These are phyloP conservation scores for Vitis hybrid DNA, from an alignment of 177 flowering plant species.

Conservation along the genomic window DNA sequence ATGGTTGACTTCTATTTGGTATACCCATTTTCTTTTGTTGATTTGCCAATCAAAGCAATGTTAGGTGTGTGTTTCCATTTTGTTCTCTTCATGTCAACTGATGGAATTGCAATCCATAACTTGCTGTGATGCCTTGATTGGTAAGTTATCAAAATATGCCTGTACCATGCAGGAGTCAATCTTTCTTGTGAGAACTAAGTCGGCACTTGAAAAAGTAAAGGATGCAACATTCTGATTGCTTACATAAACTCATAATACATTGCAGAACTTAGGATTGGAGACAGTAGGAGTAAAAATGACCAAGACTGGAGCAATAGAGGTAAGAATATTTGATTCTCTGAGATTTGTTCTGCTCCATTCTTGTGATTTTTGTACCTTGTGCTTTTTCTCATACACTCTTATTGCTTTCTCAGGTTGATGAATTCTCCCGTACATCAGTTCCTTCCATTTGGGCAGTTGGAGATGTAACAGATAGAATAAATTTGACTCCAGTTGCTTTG, in stretches of 20 bases:
- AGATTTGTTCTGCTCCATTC: background rate
- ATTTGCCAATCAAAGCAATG: background rate
- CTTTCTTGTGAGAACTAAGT: background rate
- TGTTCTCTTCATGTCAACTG: background rate
- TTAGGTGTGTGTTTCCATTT: too few species aligned
- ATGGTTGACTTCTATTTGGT: background rate
- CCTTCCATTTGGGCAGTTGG: conserved; percentile 99
- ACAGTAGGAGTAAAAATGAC: conserved; percentile 72
- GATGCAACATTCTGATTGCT: background rate
- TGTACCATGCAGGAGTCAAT: background rate
- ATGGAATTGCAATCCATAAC: background rate
- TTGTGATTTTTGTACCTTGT: background rate
- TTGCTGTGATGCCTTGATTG: background rate
- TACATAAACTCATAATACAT: conserved; percentile 1
- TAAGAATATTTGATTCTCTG: conserved; percentile 17
- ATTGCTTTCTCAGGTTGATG: conserved; percentile 66
- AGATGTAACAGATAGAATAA: conserved; percentile 91
- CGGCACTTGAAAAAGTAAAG: background rate
- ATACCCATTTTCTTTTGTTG: background rate
- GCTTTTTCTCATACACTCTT: background rate
- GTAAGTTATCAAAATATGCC: background rate
- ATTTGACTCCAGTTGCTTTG: conserved; percentile 98
- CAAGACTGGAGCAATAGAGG: conserved; percentile 91
- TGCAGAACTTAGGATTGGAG: conserved; percentile 91
- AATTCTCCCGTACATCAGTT: conserved; percentile 83